These are phyloP conservation scores for Butyriboletus loyo DNA, from an alignment of 768 basidiomycete genomes.

Conservation along the genomic window DNA sequence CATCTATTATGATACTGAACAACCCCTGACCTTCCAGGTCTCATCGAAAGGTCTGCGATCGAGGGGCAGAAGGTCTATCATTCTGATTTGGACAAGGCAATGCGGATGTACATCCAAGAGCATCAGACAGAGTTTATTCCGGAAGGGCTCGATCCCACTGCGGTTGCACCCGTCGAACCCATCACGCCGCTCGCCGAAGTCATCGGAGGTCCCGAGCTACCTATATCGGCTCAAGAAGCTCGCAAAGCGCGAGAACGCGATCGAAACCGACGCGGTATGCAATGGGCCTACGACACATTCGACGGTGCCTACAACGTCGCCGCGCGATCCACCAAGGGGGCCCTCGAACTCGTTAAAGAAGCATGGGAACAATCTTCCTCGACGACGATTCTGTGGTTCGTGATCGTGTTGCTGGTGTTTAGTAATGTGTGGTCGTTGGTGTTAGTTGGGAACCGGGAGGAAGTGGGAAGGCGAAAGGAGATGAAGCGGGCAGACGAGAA, in stretches of 20 bases:
- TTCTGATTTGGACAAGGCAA: slow-evolving; percentile 73
- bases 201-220: slow-evolving; percentile 5
- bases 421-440: slow-evolving; percentile 74
- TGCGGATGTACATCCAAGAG: slow-evolving; percentile 85
- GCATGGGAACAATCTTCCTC: slow-evolving; percentile 76
- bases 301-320: slow-evolving; percentile 74
- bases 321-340: slow-evolving; percentile 62
- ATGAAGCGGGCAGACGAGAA: slow-evolving; percentile 58
- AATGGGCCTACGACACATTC: slow-evolving; percentile 88
- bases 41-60: slow-evolving; percentile 88
- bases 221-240: slow-evolving; percentile 11
- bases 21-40: slow-evolving; percentile 48
- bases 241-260: slow-evolving; percentile 62
- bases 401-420: slow-evolving; percentile 69
- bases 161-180: slow-evolving; percentile 46
- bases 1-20: not conserved
- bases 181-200: slow-evolving; percentile 26
- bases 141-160: slow-evolving; percentile 65
- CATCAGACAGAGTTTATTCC: slow-evolving; percentile 90
- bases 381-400: slow-evolving; percentile 67
- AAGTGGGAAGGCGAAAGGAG: slow-evolving; percentile 44
- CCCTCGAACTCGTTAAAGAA: slow-evolving; percentile 74
- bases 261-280: slow-evolving; percentile 67
- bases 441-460: slow-evolving; percentile 47
- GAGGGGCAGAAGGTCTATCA: slow-evolving; percentile 93